Base-by-base conservation (phyloP, 1,139 yeast genomes). In the Blastobotrys petasosporus region DNA sequence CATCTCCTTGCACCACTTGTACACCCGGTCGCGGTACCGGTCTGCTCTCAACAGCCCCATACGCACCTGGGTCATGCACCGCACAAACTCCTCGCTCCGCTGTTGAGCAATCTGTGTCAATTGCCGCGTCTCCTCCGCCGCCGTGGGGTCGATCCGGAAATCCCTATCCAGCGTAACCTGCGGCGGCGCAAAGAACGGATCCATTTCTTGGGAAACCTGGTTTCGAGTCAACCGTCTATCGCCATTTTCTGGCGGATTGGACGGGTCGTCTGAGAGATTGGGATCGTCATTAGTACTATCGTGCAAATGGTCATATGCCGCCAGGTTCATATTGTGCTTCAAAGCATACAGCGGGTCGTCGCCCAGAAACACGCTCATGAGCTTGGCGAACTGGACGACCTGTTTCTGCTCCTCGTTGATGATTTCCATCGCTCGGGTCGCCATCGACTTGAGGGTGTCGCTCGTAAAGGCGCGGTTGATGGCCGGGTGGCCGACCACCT, bases 71-170 rank as follows among this genome's bases (percentile, higher is more conserved):
- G 78, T 71, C 62, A 92, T 70, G 53, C 88, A 85, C 58, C 94
- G 76, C 46, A 88, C 82, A 62, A 84, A 90, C 64, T 92, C 97
- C 61, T 86, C 90, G 58, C 87, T 87, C 60, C 97, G 75, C 66
- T 92, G 97, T 43, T 87, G 67, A 0, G 85, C 85, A 41, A 82
- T 78, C 54, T 82, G 87, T 3, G 82, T 73, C 48, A 80, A 63
- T 59, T 82, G 86, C 48, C 87, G 68, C 1, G 83, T 71, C 42
- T 79, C 82, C 54, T 80, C 85, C 2, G 84, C 80, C 23, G 73
- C 74, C 32, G 76, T 81, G 1, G 70, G 65, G n/a, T 67, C 58
- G 11, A 73, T 60, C 0, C 77, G 77, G 48, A 61, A 66, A 53
- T 72, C 66, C 1, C 72, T 59, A 48, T 78, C 81, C 42, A 68